Percentiles rank a stretch among this genome's conserved stretches.
Conservation (phyloP, 495 filamentous ascomycete genomes). For the Xylaria scruposa region DNA sequence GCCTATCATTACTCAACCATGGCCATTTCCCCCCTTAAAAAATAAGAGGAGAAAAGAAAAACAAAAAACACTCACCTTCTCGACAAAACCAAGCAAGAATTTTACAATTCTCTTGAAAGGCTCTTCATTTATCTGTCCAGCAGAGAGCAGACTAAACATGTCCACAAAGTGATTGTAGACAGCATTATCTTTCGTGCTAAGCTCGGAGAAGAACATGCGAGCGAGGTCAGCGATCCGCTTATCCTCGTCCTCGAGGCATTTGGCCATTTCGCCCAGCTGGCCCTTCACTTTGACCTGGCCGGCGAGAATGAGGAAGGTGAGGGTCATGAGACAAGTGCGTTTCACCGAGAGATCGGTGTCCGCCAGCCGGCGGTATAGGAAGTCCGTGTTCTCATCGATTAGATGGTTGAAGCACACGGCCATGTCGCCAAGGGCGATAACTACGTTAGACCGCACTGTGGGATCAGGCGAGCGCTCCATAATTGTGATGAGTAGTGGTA, state of each 20-base stretch:
- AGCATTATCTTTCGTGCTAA: slow-evolving; percentile 97
- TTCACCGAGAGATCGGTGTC: slow-evolving; percentile 90
- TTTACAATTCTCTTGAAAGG: slow-evolving; percentile 83
- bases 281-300: slow-evolving; percentile 99
- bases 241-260: slow-evolving; percentile 94
- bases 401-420: slow-evolving; percentile 99
- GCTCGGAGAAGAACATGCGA: slow-evolving; percentile 97
- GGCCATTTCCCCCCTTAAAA: not conserved
- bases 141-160: slow-evolving; percentile 93
- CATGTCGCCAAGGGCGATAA: slow-evolving; percentile 98
- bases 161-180: slow-evolving; percentile 99
- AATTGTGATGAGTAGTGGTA: slow-evolving; percentile 95
- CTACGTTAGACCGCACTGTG: slow-evolving; percentile 90
- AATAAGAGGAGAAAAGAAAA: too few relatives aligned
- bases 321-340: slow-evolving; percentile 96
- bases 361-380: slow-evolving; percentile 90
- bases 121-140: slow-evolving; percentile 84
- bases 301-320: slow-evolving; percentile 96
- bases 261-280: slow-evolving; percentile 99
- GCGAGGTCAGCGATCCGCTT: slow-evolving; percentile 91
- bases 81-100: slow-evolving; percentile 93
- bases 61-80: slow-evolving; percentile 72
- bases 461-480: slow-evolving; percentile 91
- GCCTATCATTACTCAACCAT: not conserved
- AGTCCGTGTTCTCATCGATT: slow-evolving; percentile 99